Base-by-base conservation (phyloP, 1,139 yeast genomes). In the Torulaspora pretoriensis region DNA sequence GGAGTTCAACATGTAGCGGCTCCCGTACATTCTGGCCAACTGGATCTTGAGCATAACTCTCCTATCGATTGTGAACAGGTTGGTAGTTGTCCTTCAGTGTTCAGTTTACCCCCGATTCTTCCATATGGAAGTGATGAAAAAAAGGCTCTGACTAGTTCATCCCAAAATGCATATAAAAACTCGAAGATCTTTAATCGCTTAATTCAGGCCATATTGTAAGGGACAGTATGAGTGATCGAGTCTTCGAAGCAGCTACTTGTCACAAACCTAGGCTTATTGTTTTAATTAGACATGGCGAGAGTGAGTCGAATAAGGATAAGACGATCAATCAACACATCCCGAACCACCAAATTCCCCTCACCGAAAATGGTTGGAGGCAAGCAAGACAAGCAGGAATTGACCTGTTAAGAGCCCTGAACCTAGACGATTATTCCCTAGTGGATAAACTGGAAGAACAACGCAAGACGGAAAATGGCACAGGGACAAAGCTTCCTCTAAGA, bases 241-340 rank as follows among this genome's bases (percentile, higher is more conserved):
- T 27, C 8, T 29, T 35, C 7, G 46, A 39, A 4, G 35, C 43
- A n/a, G 40, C 38, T 10, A 30, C 40, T 8, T 38, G 47, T 19
- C 52, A 45, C 24, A 61, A 53, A 35, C 65, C 65, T 9, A 50
- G 63, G 84, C 74, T 88, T 36, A 87, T 89, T 32, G 69, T 89
- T 39, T 71, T 89, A 23, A 81, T 89, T 9, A 79, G 96, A 55
- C 97, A 89, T 63, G 97, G 96, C 27, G 96, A 89, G 61, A 82
- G 92, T 2, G 95, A 86, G 59, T 94, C 96, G 10, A 89, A 89
- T 65, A 77, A 74, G 57, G 95, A 89, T 64, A 87, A 88, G 60
- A 68, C 80, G 2, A 90, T 89, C 43, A 88, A 89, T 61, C 69
- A 83, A 46, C 71, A 74, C 54, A 77, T 83, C 0, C 87, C 96